Conservation (phyloP, 2,329 filamentous ascomycete genomes). For the Colletotrichum sp. region DNA sequence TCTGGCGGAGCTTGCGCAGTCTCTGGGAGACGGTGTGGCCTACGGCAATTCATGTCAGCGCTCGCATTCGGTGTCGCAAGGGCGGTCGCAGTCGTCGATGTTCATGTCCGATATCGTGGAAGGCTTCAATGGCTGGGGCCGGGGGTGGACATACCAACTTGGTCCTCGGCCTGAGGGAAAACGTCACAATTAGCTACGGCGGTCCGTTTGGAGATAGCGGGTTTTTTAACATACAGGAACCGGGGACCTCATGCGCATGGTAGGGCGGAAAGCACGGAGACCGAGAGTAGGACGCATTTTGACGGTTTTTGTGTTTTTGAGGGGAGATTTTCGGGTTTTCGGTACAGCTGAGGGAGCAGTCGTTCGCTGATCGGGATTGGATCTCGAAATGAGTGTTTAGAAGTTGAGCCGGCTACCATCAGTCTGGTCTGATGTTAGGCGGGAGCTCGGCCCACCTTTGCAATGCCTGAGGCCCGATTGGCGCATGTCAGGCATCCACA, state of each 20-base stretch:
- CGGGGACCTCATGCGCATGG: conserved; percentile 70
- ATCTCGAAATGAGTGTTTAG: conserved; percentile 22
- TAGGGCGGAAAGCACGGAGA: conserved; percentile 71
- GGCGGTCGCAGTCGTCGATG: not conserved
- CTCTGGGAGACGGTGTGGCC: conserved; percentile 98
- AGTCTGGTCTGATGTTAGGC: conserved; percentile 20
- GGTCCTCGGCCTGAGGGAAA: conserved; percentile 65
- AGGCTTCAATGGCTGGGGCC: conserved; percentile 18
- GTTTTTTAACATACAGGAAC: conserved; percentile 68
- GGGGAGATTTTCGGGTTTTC: conserved; percentile 15
- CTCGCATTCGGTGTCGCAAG: conserved; percentile 1
- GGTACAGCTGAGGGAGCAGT: conserved; percentile 10
- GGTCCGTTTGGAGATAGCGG: conserved; percentile 7
- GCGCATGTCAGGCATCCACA: conserved; percentile 18
- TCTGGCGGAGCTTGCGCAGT: conserved; percentile 84
- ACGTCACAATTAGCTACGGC: conserved; percentile 35
- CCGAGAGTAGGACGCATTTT: conserved; percentile 71
- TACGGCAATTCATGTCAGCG: conserved; percentile 41
- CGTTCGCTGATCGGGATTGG: conserved; percentile 33
- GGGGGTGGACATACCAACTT: conserved; percentile 62
- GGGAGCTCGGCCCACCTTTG: conserved; percentile 16
- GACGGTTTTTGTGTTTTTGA: conserved; percentile 26
- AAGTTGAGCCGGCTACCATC: conserved; percentile 14
- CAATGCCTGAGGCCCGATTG: conserved; percentile 37
- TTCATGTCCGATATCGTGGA: not conserved